Conservation (phyloP, 768 basidiomycete species). For the Phylloporus arenicola region DNA sequence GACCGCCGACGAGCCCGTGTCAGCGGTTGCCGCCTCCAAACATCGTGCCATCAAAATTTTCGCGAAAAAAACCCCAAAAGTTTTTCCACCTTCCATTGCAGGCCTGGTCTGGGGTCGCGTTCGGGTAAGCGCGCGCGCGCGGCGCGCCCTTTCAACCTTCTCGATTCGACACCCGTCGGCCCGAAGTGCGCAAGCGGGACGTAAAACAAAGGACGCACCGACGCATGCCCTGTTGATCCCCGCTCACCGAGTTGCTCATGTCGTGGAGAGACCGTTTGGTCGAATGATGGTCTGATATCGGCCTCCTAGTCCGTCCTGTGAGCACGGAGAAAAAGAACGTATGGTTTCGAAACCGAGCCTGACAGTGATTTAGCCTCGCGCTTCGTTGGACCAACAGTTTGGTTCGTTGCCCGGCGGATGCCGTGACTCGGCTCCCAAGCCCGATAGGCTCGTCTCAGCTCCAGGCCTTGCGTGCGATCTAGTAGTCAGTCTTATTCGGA, state of each 20-base stretch:
- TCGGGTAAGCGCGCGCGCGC: slow-evolving; percentile 10
- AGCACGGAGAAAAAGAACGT: background rate
- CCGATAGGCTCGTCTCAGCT: background rate
- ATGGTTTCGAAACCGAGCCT: background rate
- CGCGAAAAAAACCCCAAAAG: background rate
- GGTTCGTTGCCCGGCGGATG: background rate
- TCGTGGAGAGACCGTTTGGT: background rate
- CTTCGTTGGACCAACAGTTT: background rate
- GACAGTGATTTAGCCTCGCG: background rate
- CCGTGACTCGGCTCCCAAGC: background rate
- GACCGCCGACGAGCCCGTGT: background rate
- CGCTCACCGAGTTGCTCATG: background rate
- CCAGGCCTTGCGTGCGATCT: background rate
- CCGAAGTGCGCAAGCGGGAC: slow-evolving; percentile 6
- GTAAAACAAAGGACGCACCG: slow-evolving; percentile 22
- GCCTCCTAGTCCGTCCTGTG: background rate
- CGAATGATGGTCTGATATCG: background rate
- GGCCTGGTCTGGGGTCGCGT: slow-evolving; percentile 6
- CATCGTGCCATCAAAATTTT: background rate
- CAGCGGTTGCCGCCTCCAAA: background rate
- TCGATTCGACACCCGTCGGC: slow-evolving; percentile 8
- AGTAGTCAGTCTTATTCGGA: background rate
- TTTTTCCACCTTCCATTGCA: slow-evolving; percentile 13
- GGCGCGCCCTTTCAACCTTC: slow-evolving; percentile 9
- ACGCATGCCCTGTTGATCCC: slow-evolving; percentile 10